These are phyloP conservation scores for Mycena sp. DNA, from an alignment of 1,284 basidiomycete species.

Conservation along the genomic window DNA sequence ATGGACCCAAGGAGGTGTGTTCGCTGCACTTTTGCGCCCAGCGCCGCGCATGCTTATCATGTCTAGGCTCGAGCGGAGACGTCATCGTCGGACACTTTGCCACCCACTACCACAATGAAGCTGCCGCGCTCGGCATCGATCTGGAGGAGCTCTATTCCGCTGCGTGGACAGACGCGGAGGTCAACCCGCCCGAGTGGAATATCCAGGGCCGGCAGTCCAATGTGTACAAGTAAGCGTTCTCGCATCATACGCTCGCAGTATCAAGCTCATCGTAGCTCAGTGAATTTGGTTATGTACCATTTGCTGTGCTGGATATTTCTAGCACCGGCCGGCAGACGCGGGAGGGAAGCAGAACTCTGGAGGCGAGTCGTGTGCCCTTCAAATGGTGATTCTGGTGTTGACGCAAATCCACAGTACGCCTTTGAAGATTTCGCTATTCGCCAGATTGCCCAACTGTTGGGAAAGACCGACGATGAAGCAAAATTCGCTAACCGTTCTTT, in stretches of 20 bases:
- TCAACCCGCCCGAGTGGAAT: constrained; percentile 76
- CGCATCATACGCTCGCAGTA: background rate
- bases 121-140: constrained; percentile 63
- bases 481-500: constrained; percentile 62
- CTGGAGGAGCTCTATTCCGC: constrained; percentile 69
- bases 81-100: constrained; percentile 75
- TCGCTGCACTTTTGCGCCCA: background rate
- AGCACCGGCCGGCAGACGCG: constrained; percentile 73
- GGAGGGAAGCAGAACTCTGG: constrained; percentile 72
- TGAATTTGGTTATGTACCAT: constrained; percentile 71
- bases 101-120: constrained; percentile 73
- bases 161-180: constrained; percentile 65
- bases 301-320: constrained; percentile 62
- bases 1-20: constrained; percentile 64
- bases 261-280: constrained; percentile 40
- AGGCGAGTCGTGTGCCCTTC: constrained; percentile 48
- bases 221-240: constrained; percentile 65
- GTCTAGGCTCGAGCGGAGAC: constrained; percentile 66
- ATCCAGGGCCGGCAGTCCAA: constrained; percentile 71
- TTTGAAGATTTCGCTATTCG: constrained; percentile 68
- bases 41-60: background rate
- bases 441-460: constrained; percentile 61
- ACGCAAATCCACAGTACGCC: constrained; percentile 53
- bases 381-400: constrained; percentile 34
- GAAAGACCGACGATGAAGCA: constrained; percentile 56